A percentile compares a stretch with the other conserved stretches of the same genome.
Evolutionary conservation across 208 protist species (phyloP).

Genomic region (Crithidia acanthocephali): DNA sequence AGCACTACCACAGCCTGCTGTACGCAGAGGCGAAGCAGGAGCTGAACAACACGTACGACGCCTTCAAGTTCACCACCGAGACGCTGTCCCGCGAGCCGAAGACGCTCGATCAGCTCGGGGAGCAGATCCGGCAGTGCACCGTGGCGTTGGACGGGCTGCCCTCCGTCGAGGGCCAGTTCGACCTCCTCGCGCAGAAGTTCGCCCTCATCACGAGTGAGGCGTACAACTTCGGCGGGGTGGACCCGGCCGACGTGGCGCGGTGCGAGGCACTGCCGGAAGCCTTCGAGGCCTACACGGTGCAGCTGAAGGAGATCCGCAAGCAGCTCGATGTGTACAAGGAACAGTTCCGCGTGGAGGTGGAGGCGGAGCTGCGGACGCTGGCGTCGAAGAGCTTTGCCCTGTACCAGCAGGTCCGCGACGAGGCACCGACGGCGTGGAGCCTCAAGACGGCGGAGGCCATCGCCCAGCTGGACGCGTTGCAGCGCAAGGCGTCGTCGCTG

Average conservation of each 20-base stretch:
- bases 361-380: conserved; percentile 90
- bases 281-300: conserved; percentile 89
- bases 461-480: conserved; percentile 74
- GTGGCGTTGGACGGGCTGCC: conserved; percentile 80
- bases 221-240: conserved; percentile 82
- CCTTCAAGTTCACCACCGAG: conserved; percentile 81
- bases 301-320: conserved; percentile 80
- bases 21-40: conserved; percentile 94
- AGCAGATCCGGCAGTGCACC: conserved; percentile 87
- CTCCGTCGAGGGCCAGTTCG: conserved; percentile 90
- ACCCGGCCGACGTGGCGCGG: conserved; percentile 77
- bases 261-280: conserved; percentile 88
- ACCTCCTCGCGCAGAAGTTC: conserved; percentile 95
- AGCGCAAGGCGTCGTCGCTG: conserved; percentile 68
- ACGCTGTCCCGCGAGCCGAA: conserved; percentile 86
- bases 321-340: conserved; percentile 95
- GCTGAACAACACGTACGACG: conserved; percentile 89
- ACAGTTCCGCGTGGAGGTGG: conserved; percentile 95
- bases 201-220: conserved; percentile 91
- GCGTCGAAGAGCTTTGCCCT: conserved; percentile 82
- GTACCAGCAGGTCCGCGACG: conserved; percentile 82
- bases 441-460: conserved; percentile 85
- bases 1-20: conserved; percentile 95
- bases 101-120: conserved; percentile 94
- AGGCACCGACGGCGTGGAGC: conserved; percentile 77